Percentiles rank a stretch among this genome's conserved stretches.
Conservation (phyloP, 2,329 filamentous ascomycete genomes). For the Aureobasidium leucospermi region DNA sequence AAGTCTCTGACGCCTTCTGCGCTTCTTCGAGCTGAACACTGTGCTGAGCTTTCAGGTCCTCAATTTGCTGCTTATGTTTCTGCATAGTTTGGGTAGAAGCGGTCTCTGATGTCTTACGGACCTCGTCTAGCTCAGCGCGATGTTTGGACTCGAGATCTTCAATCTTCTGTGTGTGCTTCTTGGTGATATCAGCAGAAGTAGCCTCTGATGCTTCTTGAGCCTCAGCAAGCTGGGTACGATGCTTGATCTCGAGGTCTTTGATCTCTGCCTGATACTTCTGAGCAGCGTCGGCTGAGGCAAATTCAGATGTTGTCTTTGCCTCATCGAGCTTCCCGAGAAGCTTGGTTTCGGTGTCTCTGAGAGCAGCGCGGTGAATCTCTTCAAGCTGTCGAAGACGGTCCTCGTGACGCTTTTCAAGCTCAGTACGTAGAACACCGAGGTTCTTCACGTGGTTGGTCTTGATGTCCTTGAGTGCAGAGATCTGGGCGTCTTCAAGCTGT, state of each 20-base stretch:
- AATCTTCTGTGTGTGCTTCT: neutral
- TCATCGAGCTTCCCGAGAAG: neutral
- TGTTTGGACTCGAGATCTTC: neutral
- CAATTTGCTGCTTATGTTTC: neutral
- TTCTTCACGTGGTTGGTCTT: slow-evolving; percentile 1
- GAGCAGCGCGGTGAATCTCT: neutral
- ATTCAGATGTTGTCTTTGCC: neutral
- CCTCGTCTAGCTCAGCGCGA: neutral
- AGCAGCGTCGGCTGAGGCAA: neutral
- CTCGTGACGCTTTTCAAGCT: slow-evolving; percentile 1
- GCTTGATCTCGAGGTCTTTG: slow-evolving; percentile 1
- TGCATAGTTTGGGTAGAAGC: neutral
- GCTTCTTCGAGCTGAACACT: neutral
- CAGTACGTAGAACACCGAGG: neutral
- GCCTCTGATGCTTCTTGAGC: neutral
- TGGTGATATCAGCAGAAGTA: neutral
- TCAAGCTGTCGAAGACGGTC: neutral
- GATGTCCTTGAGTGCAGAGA: neutral
- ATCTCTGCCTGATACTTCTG: neutral
- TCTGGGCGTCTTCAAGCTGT: neutral
- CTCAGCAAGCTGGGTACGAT: slow-evolving; percentile 1
- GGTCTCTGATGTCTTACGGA: neutral
- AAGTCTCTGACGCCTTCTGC: neutral
- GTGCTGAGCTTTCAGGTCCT: slow-evolving; percentile 1
- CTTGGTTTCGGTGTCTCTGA: neutral